These are phyloP conservation scores for Thielaviopsis populi DNA, from an alignment of 2,329 filamentous ascomycete genomes.

Conservation along the genomic window DNA sequence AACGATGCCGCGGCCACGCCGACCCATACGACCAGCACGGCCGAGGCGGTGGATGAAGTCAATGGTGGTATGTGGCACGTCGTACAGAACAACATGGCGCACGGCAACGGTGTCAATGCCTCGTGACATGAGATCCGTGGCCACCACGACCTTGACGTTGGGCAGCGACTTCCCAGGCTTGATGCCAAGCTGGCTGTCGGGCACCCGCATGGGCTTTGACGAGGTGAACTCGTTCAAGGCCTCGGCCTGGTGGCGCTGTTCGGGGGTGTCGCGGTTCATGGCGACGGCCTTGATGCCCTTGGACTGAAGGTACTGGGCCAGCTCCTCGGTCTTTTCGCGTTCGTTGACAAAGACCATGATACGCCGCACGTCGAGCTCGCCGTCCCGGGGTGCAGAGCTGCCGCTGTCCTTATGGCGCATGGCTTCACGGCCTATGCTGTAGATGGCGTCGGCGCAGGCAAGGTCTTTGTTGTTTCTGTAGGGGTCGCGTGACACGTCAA, in stretches of 20 bases:
- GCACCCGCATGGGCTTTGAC: constrained; percentile 25
- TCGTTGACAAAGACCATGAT: constrained; percentile 96
- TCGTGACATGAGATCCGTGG: constrained; percentile 79
- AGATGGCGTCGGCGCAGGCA: constrained; percentile 88
- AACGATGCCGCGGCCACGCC: constrained; percentile 76
- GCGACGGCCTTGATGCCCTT: constrained; percentile 85
- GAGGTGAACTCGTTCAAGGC: constrained; percentile 61
- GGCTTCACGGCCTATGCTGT: constrained; percentile 72
- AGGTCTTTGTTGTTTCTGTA: constrained; percentile 87
- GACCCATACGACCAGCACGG: constrained; percentile 80
- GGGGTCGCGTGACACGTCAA: constrained; percentile 82
- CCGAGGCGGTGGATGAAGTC: constrained; percentile 96
- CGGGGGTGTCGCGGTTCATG: constrained; percentile 68
- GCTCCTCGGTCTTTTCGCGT: constrained; percentile 69
- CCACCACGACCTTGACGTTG: constrained; percentile 83
- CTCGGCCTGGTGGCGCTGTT: constrained; percentile 55
- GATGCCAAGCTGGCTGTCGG: constrained; percentile 27
- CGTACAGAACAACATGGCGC: constrained; percentile 80
- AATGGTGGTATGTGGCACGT: constrained; percentile 94
- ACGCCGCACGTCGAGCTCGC: constrained; percentile 51
- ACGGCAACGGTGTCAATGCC: constrained; percentile 92
- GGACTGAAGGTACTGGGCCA: constrained; percentile 60
- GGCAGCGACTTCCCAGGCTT: constrained; percentile 38
- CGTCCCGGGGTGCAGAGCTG: constrained; percentile 21
- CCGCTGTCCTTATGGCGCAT: constrained; percentile 37